A percentile compares a stretch with the other conserved stretches of the same genome.
phyloP scores from a whole-genome alignment of 1,284 basidiomycete species.

The Erythrobasidium hasegawianum region DNA sequence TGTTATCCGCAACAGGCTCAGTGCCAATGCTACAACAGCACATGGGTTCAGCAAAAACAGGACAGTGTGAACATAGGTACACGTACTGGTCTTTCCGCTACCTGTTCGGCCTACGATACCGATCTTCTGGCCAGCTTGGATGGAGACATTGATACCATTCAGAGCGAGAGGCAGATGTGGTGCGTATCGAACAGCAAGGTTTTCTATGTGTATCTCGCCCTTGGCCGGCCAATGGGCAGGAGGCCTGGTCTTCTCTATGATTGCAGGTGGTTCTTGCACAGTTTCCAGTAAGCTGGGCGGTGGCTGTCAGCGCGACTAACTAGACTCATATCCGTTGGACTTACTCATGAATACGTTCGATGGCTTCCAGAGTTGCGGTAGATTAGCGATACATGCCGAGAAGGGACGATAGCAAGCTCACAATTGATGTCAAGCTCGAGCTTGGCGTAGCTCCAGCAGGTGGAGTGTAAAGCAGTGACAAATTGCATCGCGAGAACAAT shows the following conservation, averaged over 20 bases:
- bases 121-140: slow-evolving; percentile 70
- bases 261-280: slow-evolving; percentile 39
- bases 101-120: slow-evolving; percentile 76
- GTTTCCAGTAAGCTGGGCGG: slow-evolving; percentile 55
- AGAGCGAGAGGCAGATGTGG: slow-evolving; percentile 73
- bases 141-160: slow-evolving; percentile 64
- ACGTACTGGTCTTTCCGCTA: slow-evolving; percentile 64
- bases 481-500: slow-evolving; percentile 33
- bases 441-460: slow-evolving; percentile 33
- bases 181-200: slow-evolving; percentile 66
- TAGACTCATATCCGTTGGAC: no score
- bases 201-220: slow-evolving; percentile 74
- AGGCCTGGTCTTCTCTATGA: slow-evolving; percentile 58
- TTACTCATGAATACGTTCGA: slow-evolving; percentile 58
- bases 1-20: slow-evolving; percentile 43
- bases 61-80: not conserved
- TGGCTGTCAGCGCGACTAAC: slow-evolving; percentile 64
- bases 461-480: slow-evolving; percentile 15
- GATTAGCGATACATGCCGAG: no score
- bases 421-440: slow-evolving; percentile 19
- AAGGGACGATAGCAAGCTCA: no score
- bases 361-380: slow-evolving; percentile 70
- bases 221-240: slow-evolving; percentile 66
- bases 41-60: not conserved
- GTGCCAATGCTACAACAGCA: slow-evolving; percentile 58